Conservation (phyloP, 208 protist genomes). For the Angomonas deanei region DNA sequence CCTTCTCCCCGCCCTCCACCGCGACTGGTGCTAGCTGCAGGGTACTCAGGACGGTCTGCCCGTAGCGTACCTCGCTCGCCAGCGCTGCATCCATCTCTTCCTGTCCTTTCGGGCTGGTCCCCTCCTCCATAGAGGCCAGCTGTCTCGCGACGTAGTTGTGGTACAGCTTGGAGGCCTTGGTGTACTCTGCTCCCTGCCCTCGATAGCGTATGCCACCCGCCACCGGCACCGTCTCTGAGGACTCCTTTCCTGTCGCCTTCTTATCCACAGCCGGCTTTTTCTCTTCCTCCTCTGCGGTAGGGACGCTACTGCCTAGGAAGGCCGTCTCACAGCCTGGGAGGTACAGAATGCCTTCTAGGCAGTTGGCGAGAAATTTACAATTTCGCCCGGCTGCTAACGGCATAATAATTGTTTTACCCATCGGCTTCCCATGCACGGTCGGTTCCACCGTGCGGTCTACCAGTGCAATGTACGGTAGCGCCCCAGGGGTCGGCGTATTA, state of each 20-base stretch:
- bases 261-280: neutral
- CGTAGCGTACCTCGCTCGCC: neutral
- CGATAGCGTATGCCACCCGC: neutral
- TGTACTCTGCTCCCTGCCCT: neutral
- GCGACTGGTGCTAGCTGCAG: neutral
- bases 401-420: slow-evolving; percentile 38
- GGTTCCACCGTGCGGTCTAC: no score
- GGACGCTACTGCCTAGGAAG: slow-evolving; percentile 17
- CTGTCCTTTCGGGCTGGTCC: neutral
- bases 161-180: neutral
- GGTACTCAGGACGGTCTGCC: neutral
- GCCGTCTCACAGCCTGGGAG: slow-evolving; percentile 47
- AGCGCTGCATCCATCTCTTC: neutral
- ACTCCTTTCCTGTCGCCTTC: neutral
- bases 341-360: slow-evolving; percentile 35
- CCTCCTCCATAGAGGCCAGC: neutral
- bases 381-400: slow-evolving; percentile 36
- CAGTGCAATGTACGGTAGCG: no score
- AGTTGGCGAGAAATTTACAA: slow-evolving; percentile 38
- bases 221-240: neutral
- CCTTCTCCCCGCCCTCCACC: neutral
- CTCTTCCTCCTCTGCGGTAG: neutral
- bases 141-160: neutral
- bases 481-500: no score
- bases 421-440: neutral